These are phyloP conservation scores for Ambrosia hybrid DNA, from an alignment of 140 eudicot genomes.

Conservation along the genomic window DNA sequence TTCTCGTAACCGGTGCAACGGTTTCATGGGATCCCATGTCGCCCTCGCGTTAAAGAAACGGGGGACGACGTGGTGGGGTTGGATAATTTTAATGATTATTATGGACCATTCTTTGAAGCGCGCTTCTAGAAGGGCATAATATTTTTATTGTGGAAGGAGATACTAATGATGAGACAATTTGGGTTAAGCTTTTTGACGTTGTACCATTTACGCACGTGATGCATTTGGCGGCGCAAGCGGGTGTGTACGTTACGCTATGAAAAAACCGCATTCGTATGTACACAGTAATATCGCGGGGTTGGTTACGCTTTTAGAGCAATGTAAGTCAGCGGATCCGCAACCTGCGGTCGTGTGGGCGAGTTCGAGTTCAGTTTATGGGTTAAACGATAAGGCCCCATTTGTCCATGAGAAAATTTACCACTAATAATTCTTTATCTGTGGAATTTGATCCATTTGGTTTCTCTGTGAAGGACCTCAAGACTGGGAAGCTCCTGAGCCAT, in stretches of 20 bases:
- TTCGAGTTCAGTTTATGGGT: slow-evolving; percentile 38
- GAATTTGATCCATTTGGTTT: too few species aligned
- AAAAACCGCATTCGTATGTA: too few species aligned
- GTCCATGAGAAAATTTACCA: background rate
- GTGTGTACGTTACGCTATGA: too few species aligned
- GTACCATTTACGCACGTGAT: background rate
- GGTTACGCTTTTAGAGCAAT: too few species aligned
- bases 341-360: too few species aligned
- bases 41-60: slow-evolving; percentile 37
- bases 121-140: slow-evolving; percentile 22
- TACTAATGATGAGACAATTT: slow-evolving; percentile 29
- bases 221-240: too few species aligned
- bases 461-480: too few species aligned
- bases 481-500: too few species aligned
- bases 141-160: slow-evolving; percentile 42
- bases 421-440: too few species aligned
- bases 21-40: slow-evolving; percentile 46
- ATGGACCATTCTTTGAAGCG: slow-evolving; percentile 42
- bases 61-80: slow-evolving; percentile 45
- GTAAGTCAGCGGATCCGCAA: too few species aligned
- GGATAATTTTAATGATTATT: slow-evolving; percentile 40
- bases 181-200: slow-evolving; percentile 34
- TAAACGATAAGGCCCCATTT: slow-evolving; percentile 42
- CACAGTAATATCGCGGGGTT: too few species aligned
- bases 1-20: slow-evolving; percentile 52